Evolutionary conservation across 2,329 filamentous ascomycete species (phyloP).

Genomic region (Phialophora chinensis): DNA sequence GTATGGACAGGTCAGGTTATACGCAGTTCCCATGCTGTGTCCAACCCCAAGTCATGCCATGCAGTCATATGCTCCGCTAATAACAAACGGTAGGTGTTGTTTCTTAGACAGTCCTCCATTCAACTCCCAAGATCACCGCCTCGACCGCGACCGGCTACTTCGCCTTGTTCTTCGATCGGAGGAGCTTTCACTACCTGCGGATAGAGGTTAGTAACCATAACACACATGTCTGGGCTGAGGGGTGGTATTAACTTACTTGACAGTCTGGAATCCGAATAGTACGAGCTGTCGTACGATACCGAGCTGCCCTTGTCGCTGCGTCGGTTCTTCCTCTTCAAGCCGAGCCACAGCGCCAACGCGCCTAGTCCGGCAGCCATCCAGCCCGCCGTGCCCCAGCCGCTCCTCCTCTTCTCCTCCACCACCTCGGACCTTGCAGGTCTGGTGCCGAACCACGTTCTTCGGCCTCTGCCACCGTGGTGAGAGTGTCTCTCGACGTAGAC

Average conservation of each 20-base stretch:
- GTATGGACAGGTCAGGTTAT: neutral
- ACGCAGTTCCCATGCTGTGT: neutral
- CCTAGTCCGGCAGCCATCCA: conserved; percentile 52
- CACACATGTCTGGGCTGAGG: neutral
- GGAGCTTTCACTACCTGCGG: conserved; percentile 52
- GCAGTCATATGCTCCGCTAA: conserved; percentile 12
- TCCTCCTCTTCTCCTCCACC: conserved; percentile 44
- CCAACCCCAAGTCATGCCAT: neutral
- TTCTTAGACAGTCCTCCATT: neutral
- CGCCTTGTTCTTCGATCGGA: conserved; percentile 48
- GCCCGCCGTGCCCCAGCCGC: conserved; percentile 48
- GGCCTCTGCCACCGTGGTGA: conserved; percentile 37
- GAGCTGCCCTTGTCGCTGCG: conserved; percentile 48
- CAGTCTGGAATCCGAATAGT: conserved; percentile 50
- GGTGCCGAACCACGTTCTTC: conserved; percentile 50
- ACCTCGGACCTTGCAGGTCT: conserved; percentile 45
- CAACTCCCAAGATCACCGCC: conserved; percentile 15
- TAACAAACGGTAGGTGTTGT: neutral
- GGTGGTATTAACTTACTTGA: conserved; percentile 49
- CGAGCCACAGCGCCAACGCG: conserved; percentile 53
- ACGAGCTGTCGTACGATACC: conserved; percentile 46
- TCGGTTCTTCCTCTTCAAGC: conserved; percentile 50
- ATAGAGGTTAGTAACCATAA: conserved; percentile 7
- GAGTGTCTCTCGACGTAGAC: conserved; percentile 47
- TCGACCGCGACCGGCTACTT: conserved; percentile 40